These are phyloP conservation scores for Colletotrichum sp. DNA, from an alignment of 2,329 filamentous ascomycete species.

Conservation along the genomic window DNA sequence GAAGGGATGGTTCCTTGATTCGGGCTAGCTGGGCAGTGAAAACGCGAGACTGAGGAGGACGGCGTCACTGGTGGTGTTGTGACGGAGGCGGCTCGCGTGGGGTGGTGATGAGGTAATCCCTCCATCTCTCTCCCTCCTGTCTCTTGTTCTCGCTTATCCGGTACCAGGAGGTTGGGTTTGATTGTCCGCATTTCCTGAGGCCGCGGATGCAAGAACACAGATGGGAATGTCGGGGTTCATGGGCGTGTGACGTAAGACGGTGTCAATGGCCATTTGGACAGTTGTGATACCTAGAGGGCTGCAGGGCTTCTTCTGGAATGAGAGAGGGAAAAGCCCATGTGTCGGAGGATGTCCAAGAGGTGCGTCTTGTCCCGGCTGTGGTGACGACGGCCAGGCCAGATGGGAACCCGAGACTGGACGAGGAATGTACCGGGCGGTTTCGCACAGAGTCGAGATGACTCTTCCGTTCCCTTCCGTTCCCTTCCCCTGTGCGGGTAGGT, in stretches of 20 bases:
- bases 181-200: background rate
- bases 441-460: background rate
- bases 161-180: background rate
- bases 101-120: conserved; percentile 11
- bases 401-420: background rate
- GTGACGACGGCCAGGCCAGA: background rate
- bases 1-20: conserved; percentile 2
- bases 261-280: background rate
- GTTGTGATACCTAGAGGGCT: background rate
- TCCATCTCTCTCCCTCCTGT: background rate
- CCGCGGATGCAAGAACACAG: background rate
- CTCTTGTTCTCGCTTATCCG: background rate
- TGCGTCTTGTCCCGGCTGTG: background rate
- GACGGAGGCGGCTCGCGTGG: background rate
- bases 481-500: background rate
- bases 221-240: background rate
- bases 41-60: background rate
- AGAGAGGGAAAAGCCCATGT: background rate
- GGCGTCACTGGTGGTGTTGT: conserved; percentile 5
- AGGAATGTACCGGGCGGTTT: background rate
- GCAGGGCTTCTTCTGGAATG: background rate
- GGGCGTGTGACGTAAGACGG: background rate
- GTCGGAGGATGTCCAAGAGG: background rate
- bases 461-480: background rate
- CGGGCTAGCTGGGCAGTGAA: background rate